Evolutionary conservation across 768 basidiomycete genomes (phyloP), one percentile per base, ranked within the genome.

Genomic region (Mrakia frigida): DNA sequence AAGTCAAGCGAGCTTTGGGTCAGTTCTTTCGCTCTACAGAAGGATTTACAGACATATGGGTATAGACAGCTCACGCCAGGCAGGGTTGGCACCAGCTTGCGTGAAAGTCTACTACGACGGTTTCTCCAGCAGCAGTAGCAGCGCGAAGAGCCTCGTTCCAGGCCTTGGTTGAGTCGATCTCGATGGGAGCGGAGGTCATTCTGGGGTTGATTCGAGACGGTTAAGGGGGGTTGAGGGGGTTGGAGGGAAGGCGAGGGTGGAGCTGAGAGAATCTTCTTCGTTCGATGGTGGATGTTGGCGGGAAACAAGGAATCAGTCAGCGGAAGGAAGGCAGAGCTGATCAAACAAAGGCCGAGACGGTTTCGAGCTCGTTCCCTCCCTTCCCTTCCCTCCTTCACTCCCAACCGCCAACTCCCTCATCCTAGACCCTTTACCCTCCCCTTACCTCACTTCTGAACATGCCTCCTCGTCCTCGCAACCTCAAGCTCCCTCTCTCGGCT

Each of bases 31-130:
- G 43, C 18, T 46, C 43, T 28, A 50, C 2, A 50, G 56, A 28
- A 4, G 50, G 25, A 28, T 56, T 28, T 6, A 9, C 46, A 28
- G 60, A 3, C 16, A 0, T 39, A 61, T 13, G 14, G 25, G 3
- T 37, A n/a, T 31, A 67, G n/a, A n/a, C n/a, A n/a, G n/a, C n/a
- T n/a, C 43, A 0, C 18, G 60, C 65, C 46, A 69, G 74, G 60
- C 77, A 78, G 11, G 76, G 76, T 9, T 65, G 65, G 28, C 76
- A 77, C 76, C 76, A 77, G 14, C 31, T 39, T 56, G 77, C 77
- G 31, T 74, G 73, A 67, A 74, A 74, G 56, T 78, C 77, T 37
- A 74, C 77, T 28, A 74, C 7, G 25, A 73, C 67, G 10, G 67
- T 69, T 39, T 67, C 43, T 14, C 76, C 76, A 2, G 59, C 37